Conservation (phyloP, 1,139 yeast species). For the Candida labiduridarum region DNA sequence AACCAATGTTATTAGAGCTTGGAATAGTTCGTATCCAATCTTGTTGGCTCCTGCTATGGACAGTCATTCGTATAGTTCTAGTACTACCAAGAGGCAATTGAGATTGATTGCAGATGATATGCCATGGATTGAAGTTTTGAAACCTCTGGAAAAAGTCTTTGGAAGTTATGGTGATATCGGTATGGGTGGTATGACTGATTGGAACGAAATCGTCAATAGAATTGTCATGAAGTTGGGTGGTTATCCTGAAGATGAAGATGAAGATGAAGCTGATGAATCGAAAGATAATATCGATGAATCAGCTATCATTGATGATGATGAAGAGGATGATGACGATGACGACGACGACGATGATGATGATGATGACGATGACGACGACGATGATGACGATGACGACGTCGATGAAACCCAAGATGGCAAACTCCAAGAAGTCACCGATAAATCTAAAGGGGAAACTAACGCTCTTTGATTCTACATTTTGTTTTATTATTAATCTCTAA, state of each 20-base stretch:
- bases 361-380: conserved; percentile 43
- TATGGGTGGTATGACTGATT: conserved; percentile 91
- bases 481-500: neutral
- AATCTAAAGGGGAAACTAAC: neutral
- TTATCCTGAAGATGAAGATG: conserved; percentile 85
- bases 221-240: conserved; percentile 85
- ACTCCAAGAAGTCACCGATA: conserved; percentile 19
- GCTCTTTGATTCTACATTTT: conserved; percentile 1
- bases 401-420: conserved; percentile 17
- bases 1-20: conserved; percentile 86
- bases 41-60: conserved; percentile 94
- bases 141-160: conserved; percentile 90
- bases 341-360: conserved; percentile 49
- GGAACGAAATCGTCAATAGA: conserved; percentile 86
- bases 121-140: conserved; percentile 88
- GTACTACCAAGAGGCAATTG: conserved; percentile 82
- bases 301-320: conserved; percentile 38
- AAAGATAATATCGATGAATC: conserved; percentile 40
- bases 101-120: conserved; percentile 77
- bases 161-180: conserved; percentile 95
- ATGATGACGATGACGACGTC: conserved; percentile 28
- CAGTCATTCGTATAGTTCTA: conserved; percentile 84
- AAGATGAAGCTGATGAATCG: conserved; percentile 65
- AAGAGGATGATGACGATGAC: conserved; percentile 49
- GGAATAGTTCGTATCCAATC: conserved; percentile 89